phyloP scores from a whole-genome alignment of 441 rosid genomes.

The Erodium texanum region DNA sequence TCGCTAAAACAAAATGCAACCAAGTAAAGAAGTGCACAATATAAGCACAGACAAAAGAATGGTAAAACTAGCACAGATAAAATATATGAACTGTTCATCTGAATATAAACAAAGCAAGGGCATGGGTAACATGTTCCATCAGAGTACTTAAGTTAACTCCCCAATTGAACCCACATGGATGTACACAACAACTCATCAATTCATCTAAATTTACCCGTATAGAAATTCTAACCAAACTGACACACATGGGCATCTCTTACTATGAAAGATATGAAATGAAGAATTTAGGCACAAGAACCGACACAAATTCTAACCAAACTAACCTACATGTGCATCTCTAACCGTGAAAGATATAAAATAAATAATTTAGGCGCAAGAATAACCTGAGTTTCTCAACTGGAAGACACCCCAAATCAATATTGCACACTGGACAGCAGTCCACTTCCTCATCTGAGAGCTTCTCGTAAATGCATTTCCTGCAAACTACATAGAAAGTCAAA shows the following conservation, averaged over 20 bases:
- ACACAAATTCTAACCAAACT: neutral
- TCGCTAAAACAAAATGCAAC: no score
- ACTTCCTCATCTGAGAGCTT: constrained; percentile 57
- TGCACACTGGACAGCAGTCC: constrained; percentile 64
- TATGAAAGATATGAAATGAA: no score
- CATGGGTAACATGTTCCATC: neutral
- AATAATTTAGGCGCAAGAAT: neutral
- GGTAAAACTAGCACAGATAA: neutral
- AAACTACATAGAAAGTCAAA: constrained; percentile 33
- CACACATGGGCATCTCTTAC: no score
- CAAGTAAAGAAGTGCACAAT: no score
- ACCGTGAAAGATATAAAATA: neutral
- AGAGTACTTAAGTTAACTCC: neutral
- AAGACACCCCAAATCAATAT: constrained; percentile 50
- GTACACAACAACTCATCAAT: neutral
- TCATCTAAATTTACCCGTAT: neutral
- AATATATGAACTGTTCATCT: neutral
- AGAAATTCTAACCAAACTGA: no score
- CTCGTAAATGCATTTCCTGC: constrained; percentile 63
- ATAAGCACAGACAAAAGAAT: no score
- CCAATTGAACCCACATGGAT: neutral
- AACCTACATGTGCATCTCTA: neutral
- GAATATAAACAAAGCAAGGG: neutral
- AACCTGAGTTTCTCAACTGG: constrained; percentile 68
- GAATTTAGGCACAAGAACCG: no score